Base-by-base conservation (phyloP, 495 filamentous ascomycete species). In the Recurvomyces mirabilis region DNA sequence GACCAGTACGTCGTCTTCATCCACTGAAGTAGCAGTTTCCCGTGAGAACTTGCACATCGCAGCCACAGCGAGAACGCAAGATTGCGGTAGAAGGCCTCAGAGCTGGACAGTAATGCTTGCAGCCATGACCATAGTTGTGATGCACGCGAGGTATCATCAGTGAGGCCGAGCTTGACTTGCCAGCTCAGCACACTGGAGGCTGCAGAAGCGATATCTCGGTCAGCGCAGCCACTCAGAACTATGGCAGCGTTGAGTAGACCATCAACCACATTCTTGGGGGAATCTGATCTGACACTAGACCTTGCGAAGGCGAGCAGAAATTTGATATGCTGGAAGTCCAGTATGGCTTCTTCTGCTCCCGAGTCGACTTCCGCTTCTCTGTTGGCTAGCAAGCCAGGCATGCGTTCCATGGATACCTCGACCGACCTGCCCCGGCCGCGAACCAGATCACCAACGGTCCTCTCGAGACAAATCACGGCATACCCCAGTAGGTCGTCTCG, bases 1-100 rank as follows among this genome's bases (percentile, higher is more conserved):
- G 35, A 26, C 68, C 68, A 70, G 36, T 70, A 70, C 10, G 53
- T 28, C 19, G 53, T 43, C 1, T 60, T 18, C 4, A 47, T 24
- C 23, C 4, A 34, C 7, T n/a, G 9, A 3, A 33, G 18, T 3
- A 47, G 15, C 29, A 11, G 13, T 1, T 7, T 37, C 14, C 12
- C 13, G 4, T 23, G 13, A 5, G 14, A 38, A 23, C 2, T 18
- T 4, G 21, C 30, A 26, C 32, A 43, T 5, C 50, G 21, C 5
- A 53, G 38, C 50, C 50, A 53, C 5, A 53, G 19, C 19, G 18
- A 10, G 35, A 25, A 47, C 1, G 11, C 35, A 12, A 46, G 33
- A 21, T 34, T 13, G 4, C 15, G 15, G 30, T 44, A 24, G n/a
- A n/a, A n/a, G n/a, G n/a, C n/a, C n/a, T n/a, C n/a, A n/a, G n/a